phyloP scores from a whole-genome alignment of 768 basidiomycete genomes.

The Suillus sp. region DNA sequence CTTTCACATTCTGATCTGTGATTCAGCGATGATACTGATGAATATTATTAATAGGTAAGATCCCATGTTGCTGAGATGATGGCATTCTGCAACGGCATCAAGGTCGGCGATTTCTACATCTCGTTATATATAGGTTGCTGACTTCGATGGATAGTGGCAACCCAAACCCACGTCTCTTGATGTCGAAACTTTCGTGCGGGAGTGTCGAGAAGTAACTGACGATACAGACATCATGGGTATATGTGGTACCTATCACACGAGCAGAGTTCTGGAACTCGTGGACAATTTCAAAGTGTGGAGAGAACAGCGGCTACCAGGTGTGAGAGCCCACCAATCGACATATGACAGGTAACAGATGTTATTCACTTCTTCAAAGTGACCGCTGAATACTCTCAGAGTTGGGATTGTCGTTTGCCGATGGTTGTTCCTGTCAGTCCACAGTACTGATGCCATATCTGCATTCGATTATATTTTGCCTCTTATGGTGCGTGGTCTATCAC shows the following conservation, averaged over 20 bases:
- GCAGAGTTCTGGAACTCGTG: conserved; percentile 61
- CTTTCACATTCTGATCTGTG: conserved; percentile 9
- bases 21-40: conserved; percentile 6
- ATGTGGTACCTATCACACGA: conserved; percentile 61
- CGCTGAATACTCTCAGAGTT: conserved; percentile 42
- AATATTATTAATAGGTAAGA: conserved; percentile 52
- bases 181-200: conserved; percentile 64
- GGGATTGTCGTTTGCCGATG: conserved; percentile 74
- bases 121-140: conserved; percentile 4
- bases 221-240: conserved; percentile 78
- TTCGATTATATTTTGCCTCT: conserved; percentile 85
- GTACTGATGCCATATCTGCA: conserved; percentile 71
- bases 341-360: conserved; percentile 65
- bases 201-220: conserved; percentile 56
- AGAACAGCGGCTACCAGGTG: conserved; percentile 67
- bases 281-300: conserved; percentile 70
- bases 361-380: background rate
- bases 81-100: conserved; percentile 71
- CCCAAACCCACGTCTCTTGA: conserved; percentile 63
- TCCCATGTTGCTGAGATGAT: conserved; percentile 76
- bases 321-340: conserved; percentile 80
- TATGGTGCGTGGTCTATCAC: conserved; percentile 51
- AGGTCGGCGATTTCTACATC: conserved; percentile 42
- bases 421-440: conserved; percentile 74
- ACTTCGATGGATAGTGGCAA: conserved; percentile 48